phyloP scores from a whole-genome alignment of 108 stramenopile genomes.

The Nitzschia sp. region DNA sequence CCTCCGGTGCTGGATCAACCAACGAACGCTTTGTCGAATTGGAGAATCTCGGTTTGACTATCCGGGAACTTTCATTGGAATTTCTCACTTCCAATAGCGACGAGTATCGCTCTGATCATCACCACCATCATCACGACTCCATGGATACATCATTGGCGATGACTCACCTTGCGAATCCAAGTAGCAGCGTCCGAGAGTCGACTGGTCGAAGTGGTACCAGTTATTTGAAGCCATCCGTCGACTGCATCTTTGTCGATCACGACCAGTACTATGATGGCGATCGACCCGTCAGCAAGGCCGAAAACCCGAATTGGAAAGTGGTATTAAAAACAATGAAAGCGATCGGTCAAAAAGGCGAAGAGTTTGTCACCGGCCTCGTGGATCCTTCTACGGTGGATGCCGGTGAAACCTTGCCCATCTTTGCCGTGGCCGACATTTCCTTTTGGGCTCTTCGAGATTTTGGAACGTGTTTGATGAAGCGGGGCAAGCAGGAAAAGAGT shows the following conservation, averaged over 20 bases:
- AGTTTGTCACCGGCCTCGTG: constrained; percentile 23
- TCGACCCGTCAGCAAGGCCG: constrained; percentile 29
- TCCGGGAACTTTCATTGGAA: constrained; percentile 35
- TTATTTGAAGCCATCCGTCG: constrained; percentile 31
- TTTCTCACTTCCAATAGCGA: constrained; percentile 1
- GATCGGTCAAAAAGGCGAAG: constrained; percentile 33
- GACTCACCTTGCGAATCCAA: neutral
- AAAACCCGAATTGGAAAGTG: constrained; percentile 40
- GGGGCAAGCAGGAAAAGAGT: constrained; percentile 18
- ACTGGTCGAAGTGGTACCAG: neutral
- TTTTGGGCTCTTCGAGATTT: constrained; percentile 59
- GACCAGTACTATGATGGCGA: constrained; percentile 66
- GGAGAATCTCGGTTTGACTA: constrained; percentile 43
- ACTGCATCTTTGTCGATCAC: constrained; percentile 69
- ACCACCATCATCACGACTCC: neutral
- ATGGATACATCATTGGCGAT: neutral
- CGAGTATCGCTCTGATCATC: neutral
- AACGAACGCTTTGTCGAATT: constrained; percentile 59
- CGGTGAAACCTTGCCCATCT: constrained; percentile 30
- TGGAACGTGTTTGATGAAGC: constrained; percentile 47
- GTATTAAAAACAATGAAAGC: constrained; percentile 40
- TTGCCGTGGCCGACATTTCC: constrained; percentile 47
- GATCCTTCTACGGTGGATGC: constrained; percentile 7
- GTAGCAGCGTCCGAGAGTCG: neutral
- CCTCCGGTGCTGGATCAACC: constrained; percentile 28